Evolutionary conservation across 495 filamentous ascomycete species (phyloP), one percentile per base, ranked within the genome.

Genomic region (Xylaria intraflava): DNA sequence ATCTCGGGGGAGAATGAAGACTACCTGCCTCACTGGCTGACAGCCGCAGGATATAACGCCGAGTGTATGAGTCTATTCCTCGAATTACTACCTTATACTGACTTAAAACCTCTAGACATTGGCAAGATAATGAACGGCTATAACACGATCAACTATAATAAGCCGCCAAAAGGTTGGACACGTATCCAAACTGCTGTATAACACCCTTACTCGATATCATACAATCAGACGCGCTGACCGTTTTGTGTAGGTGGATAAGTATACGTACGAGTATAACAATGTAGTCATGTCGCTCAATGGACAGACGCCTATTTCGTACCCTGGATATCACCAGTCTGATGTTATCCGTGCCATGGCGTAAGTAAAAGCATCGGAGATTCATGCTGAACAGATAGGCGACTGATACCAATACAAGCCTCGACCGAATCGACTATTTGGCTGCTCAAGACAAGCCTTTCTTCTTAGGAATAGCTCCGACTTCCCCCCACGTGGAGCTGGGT

Each of bases 41-140:
- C 79, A 54, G 49, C 72, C 5, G 76, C 78, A 0, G 80, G 80
- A 16, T 83, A 82, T 54, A 70, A 78, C 46, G 23, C 47, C 20
- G 47, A 30, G 78, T 78, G 12, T 49, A 49, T 16, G 47, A 20
- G 9, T 26, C 6, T 16, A 12, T 20, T 20, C 12, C 11, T 2
- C 4, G 2, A 24, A 10, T 10, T 40, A 30, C 12, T 10, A 11
- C n/a, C 0, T 29, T 40, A 49, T 19, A 3, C 23, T 39, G 35
- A 49, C 47, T 40, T 3, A 14, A 38, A 10, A n/a, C 6, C n/a
- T 30, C n/a, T 35, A 56, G 53, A 56, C 22, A 76, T 75, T 1
- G 78, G 80, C n/a, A 83, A 83, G 55, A 65, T 83, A 8, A 76
- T 81, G 58, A 83, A 83, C 51, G 61, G 66, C 0, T 74, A 79